A percentile compares a stretch with the other conserved stretches of the same genome.
These are phyloP conservation scores for Ceratobasidium sp. DNA, from an alignment of 1,284 basidiomycete genomes.

Conservation along the genomic window DNA sequence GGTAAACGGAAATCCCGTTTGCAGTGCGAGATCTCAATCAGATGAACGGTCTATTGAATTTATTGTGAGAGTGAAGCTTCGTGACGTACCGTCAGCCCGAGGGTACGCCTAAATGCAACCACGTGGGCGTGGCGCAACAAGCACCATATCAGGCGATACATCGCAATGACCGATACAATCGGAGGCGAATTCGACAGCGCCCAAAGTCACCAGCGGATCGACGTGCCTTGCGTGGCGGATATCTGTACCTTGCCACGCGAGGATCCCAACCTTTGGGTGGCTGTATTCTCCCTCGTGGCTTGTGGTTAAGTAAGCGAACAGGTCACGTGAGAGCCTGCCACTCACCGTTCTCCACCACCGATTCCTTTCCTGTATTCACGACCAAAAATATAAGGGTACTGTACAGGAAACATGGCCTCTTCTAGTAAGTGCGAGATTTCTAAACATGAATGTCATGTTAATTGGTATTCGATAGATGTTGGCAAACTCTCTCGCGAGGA, in stretches of 20 bases:
- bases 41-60: neutral
- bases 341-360: neutral
- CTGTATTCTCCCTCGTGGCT: constrained; percentile 2
- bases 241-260: no score
- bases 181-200: no score
- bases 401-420: constrained; percentile 7
- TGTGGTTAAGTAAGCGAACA: neutral
- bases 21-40: neutral
- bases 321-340: constrained; percentile 22
- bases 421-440: constrained; percentile 11
- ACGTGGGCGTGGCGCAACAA: no score
- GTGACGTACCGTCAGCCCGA: no score
- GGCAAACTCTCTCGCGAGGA: constrained; percentile 94
- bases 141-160: no score
- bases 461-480: constrained; percentile 49
- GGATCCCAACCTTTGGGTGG: neutral
- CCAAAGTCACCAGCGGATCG: no score
- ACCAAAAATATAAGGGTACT: neutral
- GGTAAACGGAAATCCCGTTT: neutral
- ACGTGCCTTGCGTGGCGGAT: no score
- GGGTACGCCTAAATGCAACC: no score
- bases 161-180: no score
- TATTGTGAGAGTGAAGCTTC: neutral
- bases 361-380: neutral
- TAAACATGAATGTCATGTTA: neutral